Conservation (phyloP, 257 asterid genomes). For the Pogostemon cablin region DNA sequence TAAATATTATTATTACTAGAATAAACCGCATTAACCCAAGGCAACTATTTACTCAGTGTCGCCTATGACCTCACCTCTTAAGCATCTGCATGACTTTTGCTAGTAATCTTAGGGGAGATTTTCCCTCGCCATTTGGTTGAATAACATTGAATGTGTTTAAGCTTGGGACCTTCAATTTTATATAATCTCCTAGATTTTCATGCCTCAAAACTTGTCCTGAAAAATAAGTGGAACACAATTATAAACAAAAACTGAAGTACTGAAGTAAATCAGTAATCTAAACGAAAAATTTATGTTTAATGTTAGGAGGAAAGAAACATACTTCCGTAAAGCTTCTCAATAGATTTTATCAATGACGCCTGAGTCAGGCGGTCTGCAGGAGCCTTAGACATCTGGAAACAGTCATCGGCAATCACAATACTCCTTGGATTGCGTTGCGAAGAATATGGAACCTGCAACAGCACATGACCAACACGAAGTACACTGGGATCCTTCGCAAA, state of each 20-base stretch:
- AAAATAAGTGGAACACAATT: slow-evolving; percentile 39
- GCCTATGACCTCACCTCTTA: no score
- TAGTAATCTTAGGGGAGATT: no score
- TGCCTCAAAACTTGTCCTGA: slow-evolving; percentile 93
- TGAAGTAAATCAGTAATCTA: background rate
- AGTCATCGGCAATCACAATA: slow-evolving; percentile 84
- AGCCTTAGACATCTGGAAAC: slow-evolving; percentile 59
- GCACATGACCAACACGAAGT: slow-evolving; percentile 88
- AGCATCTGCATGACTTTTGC: no score
- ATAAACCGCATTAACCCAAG: no score
- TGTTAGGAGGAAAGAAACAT: slow-evolving; percentile 37
- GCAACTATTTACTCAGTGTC: no score
- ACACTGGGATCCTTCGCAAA: slow-evolving; percentile 82
- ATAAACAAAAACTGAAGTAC: slow-evolving; percentile 18
- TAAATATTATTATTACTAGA: no score
- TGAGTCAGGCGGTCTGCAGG: slow-evolving; percentile 61
- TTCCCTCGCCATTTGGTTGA: no score
- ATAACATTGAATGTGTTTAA: slow-evolving; percentile 59
- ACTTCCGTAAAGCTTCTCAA: slow-evolving; percentile 92
- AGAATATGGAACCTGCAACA: slow-evolving; percentile 81
- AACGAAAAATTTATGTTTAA: background rate
- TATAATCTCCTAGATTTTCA: slow-evolving; percentile 74
- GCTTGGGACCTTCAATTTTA: slow-evolving; percentile 77
- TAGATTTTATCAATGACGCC: slow-evolving; percentile 66
- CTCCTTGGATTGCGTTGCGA: slow-evolving; percentile 77